Percentiles rank a stretch among this genome's conserved stretches.
phyloP scores from a whole-genome alignment of 371 early-diverging fungal species.

The Mucor sp. region DNA sequence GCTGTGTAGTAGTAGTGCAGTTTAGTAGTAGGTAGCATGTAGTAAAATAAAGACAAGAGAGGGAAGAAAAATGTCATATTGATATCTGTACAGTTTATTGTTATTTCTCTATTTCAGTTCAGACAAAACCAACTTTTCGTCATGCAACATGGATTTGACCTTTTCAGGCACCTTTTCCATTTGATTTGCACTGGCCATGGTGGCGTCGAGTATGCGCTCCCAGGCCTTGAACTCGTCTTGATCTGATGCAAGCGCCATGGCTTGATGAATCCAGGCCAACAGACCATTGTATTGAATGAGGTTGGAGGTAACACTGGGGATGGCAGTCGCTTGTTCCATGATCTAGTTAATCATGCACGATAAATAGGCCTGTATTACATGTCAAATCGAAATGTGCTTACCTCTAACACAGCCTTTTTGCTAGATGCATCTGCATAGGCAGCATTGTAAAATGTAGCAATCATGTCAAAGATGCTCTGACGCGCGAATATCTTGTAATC shows the following conservation, averaged over 20 bases:
- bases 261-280: conserved; percentile 59
- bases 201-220: conserved; percentile 17
- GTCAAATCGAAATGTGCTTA: conserved; percentile 2
- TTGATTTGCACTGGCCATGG: conserved; percentile 6
- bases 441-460: conserved; percentile 67
- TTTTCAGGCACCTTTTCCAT: conserved; percentile 21
- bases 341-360: conserved; percentile 39
- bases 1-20: not conserved
- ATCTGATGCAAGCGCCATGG: conserved; percentile 35
- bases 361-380: not conserved
- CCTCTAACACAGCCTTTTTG: conserved; percentile 39
- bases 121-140: conserved; percentile 11
- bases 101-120: conserved; percentile 9
- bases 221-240: conserved; percentile 26
- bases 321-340: conserved; percentile 51
- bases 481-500: conserved; percentile 73
- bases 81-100: not conserved
- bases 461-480: conserved; percentile 69
- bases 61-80: not conserved
- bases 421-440: conserved; percentile 61
- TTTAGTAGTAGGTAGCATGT: not conserved
- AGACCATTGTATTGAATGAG: conserved; percentile 63
- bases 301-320: conserved; percentile 53
- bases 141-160: conserved; percentile 14
- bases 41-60: not conserved